Percentiles rank a stretch among this genome's conserved stretches.
Conservation (phyloP, 257 asterid genomes). For the Plantago ovata region DNA sequence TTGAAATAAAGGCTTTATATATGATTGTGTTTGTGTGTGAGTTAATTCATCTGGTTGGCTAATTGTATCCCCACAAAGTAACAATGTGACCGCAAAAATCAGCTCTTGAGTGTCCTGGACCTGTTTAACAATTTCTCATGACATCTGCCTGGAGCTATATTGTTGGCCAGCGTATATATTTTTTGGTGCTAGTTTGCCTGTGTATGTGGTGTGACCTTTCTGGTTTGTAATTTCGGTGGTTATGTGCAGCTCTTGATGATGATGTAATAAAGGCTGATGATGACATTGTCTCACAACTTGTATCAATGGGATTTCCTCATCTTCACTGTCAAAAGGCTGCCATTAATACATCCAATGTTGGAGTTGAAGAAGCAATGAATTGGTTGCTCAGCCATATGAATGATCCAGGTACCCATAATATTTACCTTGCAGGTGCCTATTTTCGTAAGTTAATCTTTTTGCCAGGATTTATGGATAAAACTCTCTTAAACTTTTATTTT, state of each 20-base stretch:
- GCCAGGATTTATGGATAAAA: no score
- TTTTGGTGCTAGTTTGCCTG: no score
- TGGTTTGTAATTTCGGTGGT: background rate
- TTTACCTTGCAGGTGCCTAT: constrained; percentile 18
- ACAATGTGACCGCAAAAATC: no score
- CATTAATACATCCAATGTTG: constrained; percentile 69
- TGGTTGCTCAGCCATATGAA: constrained; percentile 87
- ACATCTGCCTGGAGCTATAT: no score
- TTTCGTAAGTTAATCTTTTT: constrained; percentile 5
- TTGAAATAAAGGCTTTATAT: no score
- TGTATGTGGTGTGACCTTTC: no score
- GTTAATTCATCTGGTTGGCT: no score
- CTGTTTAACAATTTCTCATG: no score
- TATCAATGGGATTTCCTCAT: constrained; percentile 75
- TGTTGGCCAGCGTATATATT: no score
- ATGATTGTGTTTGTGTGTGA: no score
- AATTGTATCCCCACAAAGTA: no score
- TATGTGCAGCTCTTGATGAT: constrained; percentile 45
- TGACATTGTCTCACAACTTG: constrained; percentile 72
- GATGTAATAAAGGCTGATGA: constrained; percentile 47
- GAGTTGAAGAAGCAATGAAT: constrained; percentile 83
- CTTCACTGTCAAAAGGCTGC: constrained; percentile 95
- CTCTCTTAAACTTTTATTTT: background rate
- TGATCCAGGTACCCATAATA: constrained; percentile 63
- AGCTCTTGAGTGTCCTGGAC: no score